These are phyloP conservation scores for Lavandula angustifolia DNA, from an alignment of 257 asterid species.

Conservation along the genomic window DNA sequence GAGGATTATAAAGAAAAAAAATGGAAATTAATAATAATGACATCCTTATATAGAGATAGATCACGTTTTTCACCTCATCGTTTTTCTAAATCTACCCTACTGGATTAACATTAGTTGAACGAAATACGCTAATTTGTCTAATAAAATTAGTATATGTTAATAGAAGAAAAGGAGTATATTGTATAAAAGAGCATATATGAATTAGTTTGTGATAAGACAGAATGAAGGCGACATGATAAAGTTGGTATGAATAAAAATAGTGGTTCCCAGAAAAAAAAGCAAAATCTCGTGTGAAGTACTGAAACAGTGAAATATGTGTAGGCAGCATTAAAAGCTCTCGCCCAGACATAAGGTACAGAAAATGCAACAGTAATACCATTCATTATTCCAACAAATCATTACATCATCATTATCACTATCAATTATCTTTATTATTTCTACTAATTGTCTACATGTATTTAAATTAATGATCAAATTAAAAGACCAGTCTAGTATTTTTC, in stretches of 20 bases:
- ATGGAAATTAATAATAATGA: too few species aligned
- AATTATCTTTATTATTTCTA: not conserved
- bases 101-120: too few species aligned
- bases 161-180: not conserved
- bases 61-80: too few species aligned
- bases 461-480: too few species aligned
- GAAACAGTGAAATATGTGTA: conserved; percentile 13
- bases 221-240: not conserved
- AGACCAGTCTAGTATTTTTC: too few species aligned
- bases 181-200: not conserved
- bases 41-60: too few species aligned
- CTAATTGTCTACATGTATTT: too few species aligned
- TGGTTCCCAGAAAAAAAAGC: conserved; percentile 14
- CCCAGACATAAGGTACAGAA: conserved; percentile 19
- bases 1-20: too few species aligned
- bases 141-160: not conserved
- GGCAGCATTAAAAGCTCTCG: conserved; percentile 31
- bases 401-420: conserved; percentile 13
- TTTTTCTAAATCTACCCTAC: too few species aligned
- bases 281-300: conserved; percentile 28
- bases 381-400: conserved; percentile 18
- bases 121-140: too few species aligned
- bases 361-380: conserved; percentile 19
- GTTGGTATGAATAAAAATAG: conserved; percentile 1
- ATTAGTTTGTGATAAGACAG: conserved; percentile 2